Base-by-base conservation (phyloP, 1,139 yeast species). In the Pichia sp. region DNA sequence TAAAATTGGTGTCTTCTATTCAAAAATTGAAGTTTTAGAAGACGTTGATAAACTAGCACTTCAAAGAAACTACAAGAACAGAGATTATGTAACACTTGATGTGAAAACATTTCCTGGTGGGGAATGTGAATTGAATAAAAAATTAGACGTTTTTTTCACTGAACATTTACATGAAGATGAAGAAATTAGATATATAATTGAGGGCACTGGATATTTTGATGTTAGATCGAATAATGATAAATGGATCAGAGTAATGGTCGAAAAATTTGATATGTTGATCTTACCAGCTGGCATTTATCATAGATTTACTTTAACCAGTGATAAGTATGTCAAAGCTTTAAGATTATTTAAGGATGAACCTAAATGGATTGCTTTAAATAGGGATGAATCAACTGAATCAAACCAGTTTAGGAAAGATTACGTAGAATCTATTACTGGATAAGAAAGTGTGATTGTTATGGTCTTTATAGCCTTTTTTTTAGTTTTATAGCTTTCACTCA, bases 101-200 rank as follows among this genome's bases (percentile, higher is more conserved):
- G 76, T 80, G 40, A 77, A 68, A 9, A 72, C 83, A 0, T 79
- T 89, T 61, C 82, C 83, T 8, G 80, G 84, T 42, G 82, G 82
- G 46, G 73, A 76, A 37, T 67, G 63, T 4, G 82, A 79, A 0
- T 79, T 85, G 60, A 74, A 79, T 54, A 71, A 70, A 50, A 87
- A 88, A 65, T 75, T 90, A 68, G 70, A 76, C 53, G 75, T 68
- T 47, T 90, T 90, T 66, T 88, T 84, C 69, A 73, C 78, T 44
- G 97, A 92, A 65, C 98, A 92, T 66, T 73, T 87, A 56, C 98
- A 92, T 64, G 97, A 92, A 65, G 98, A 92, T 64, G 98, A 92
- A 68, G 98, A 92, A 70, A 92, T 92, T 64, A 74, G 98, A 55
- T 90, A 89, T 67, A 79, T 89, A 50, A 64, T 85, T 29, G 96